phyloP scores from a whole-genome alignment of 1,139 yeast genomes.

The Suhomyces yuchorum region DNA sequence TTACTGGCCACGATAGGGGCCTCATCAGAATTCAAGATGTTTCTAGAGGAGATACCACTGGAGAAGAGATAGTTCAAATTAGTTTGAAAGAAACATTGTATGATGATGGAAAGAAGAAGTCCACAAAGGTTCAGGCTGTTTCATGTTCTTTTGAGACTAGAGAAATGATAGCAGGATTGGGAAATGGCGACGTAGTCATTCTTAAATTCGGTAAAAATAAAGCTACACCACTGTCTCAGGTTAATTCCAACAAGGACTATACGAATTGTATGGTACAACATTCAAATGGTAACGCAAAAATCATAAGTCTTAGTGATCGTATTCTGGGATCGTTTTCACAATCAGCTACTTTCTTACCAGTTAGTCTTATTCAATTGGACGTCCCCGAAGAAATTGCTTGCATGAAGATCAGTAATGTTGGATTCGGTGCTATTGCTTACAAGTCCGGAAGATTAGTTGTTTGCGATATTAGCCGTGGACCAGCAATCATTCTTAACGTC shows the following conservation, averaged over 20 bases:
- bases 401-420: slow-evolving; percentile 69
- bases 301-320: slow-evolving; percentile 35
- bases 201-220: slow-evolving; percentile 64
- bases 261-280: slow-evolving; percentile 36
- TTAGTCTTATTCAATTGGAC: slow-evolving; percentile 46
- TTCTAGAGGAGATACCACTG: slow-evolving; percentile 72
- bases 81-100: slow-evolving; percentile 40
- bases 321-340: slow-evolving; percentile 36
- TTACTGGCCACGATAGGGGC: slow-evolving; percentile 85
- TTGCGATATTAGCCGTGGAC: slow-evolving; percentile 78
- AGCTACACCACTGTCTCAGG: slow-evolving; percentile 12
- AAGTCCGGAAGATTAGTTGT: slow-evolving; percentile 73
- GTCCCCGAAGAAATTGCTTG: slow-evolving; percentile 56
- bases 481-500: slow-evolving; percentile 65
- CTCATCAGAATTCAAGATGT: slow-evolving; percentile 79
- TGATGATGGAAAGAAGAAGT: slow-evolving; percentile 30
- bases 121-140: slow-evolving; percentile 54
- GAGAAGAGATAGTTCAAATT: slow-evolving; percentile 47
- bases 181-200: slow-evolving; percentile 72
- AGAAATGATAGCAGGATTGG: slow-evolving; percentile 73
- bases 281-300: slow-evolving; percentile 37
- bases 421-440: slow-evolving; percentile 85
- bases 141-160: slow-evolving; percentile 77
- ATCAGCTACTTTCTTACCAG: slow-evolving; percentile 62
- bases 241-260: slow-evolving; percentile 24